Evolutionary conservation across 2,329 filamentous ascomycete genomes (phyloP), one percentile per base, ranked within the genome.

Genomic region (Sclerotinia spermophila): DNA sequence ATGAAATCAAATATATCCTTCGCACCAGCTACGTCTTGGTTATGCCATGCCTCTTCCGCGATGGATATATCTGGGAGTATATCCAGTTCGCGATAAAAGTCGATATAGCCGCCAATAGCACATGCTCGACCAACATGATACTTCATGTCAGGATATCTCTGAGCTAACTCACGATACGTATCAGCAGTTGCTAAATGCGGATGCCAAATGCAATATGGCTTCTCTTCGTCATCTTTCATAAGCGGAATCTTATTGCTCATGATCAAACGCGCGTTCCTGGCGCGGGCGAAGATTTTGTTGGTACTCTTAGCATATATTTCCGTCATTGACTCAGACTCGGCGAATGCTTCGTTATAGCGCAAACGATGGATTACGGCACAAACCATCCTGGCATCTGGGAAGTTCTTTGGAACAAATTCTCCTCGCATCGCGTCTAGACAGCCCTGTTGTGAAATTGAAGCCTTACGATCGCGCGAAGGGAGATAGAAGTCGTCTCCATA

Each of bases 401-500:
- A 0, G 11, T 38, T 40, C 24, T n/a, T 19, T 1, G 56, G 56
- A 2, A 59, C 2, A 3, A 19, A 11, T 5, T 59, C 35, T 7
- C 56, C 35, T 40, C 35, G 56, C 0, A 59, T 27, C 1, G 56
- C 56, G 24, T 19, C 6, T n/a, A 59, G 5, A 59, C 24, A 58
- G 15, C 38, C 0, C 4, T 38, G 30, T 4, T 38, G 2, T 58
- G 0, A 58, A 17, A 21, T 0, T 11, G 55, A 0, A 38, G 55
- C 30, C 1, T 2, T 3, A 24, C 0, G 5, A 38, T 38, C 0
- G 33, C 15, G 2, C 1, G 2, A 33, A 58, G 33, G 55, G 1
- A 24, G 10, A n/a, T 56, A 2, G 5, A 35, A 56, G 30, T 3
- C 17, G 2, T 17, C 1, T 30, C 1, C 1, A 21, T 35, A 2